Evolutionary conservation across 208 protist genomes (phyloP).

Genomic region (Crithidia brevicula): DNA sequence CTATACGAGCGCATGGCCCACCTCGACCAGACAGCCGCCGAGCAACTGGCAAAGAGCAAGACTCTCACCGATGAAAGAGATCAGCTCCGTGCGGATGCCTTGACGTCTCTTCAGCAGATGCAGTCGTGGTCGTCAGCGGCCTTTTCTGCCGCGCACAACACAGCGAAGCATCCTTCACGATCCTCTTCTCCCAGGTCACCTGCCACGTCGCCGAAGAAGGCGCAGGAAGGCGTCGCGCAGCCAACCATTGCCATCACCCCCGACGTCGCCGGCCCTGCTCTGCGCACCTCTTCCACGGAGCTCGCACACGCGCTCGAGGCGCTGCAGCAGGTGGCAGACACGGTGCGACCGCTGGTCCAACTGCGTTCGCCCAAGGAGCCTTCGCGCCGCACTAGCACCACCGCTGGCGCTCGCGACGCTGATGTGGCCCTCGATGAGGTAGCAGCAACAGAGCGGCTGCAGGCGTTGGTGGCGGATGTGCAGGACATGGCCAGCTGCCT

Average conservation of each 20-base stretch:
- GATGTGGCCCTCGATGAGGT: not conserved
- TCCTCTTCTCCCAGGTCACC: not conserved
- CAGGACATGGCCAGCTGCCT: constrained; percentile 32
- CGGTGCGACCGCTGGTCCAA: constrained; percentile 13
- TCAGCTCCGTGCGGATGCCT: constrained; percentile 10
- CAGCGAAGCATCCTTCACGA: not conserved
- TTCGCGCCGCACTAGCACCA: not conserved
- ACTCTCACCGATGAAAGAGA: constrained; percentile 6
- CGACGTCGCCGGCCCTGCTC: not conserved
- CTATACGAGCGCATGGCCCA: constrained; percentile 22
- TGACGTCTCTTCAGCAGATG: constrained; percentile 9
- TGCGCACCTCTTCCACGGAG: constrained; percentile 13
- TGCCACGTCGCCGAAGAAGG: not conserved
- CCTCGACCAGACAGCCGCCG: constrained; percentile 13
- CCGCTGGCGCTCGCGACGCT: not conserved
- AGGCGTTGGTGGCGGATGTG: constrained; percentile 24
- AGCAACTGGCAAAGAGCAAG: constrained; percentile 17
- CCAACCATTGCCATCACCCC: not conserved
- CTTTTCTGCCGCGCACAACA: not conserved
- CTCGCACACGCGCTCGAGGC: constrained; percentile 21
- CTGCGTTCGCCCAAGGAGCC: constrained; percentile 2
- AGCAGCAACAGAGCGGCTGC: constrained; percentile 3
- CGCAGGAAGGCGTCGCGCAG: not conserved
- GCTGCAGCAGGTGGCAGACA: constrained; percentile 8
- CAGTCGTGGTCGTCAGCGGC: constrained; percentile 20